Base-by-base conservation (phyloP, 331 rosid species). In the Dryas integrifolia region DNA sequence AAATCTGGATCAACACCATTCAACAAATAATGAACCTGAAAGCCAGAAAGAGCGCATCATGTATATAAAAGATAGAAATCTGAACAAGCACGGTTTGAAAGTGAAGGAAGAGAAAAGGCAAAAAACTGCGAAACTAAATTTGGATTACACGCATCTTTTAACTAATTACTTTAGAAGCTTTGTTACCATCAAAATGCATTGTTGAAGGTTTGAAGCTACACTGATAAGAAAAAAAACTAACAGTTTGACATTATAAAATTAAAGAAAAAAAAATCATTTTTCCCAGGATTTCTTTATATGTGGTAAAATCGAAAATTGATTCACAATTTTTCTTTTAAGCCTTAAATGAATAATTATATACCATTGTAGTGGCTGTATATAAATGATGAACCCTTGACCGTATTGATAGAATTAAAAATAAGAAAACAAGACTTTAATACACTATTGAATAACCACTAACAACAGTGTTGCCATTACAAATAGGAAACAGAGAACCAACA, bases 11-110 rank as follows among this genome's bases (percentile, higher is more conserved):
- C 96, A 26, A 95, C 80, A 83, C 58, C 93, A 50, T 71, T 76
- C 86, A 95, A 75, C 84, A 95, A 80, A 77, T 53, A 59, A 62
- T 74, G 48, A 70, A 95, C 98, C 99, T 95, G 86, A 74, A 85
- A 80, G 68, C 73, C 79, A 78, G 78, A 73, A 78, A 61, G 53
- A 45, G 11, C 15, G 63, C 49, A 56, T 45, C 69, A 60, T 69
- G 51, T 51, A 78, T 61, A 18, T 56, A 49, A 67, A 39, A 58
- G 71, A 67, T 51, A 60, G 21, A 59, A 15, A 38, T 6, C 12
- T n/a, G 26, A 62, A 14, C 47, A 15, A 15, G 48, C 48, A 40
- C 39, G 48, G 48, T 41, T 8, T 62, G 48, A 43, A 60, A 41
- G 15, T 62, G 46, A 60, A 60, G 14, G 24, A n/a, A 60, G 4